Base-by-base conservation (phyloP, 306 rosid species). In the Cicer judaicum region DNA sequence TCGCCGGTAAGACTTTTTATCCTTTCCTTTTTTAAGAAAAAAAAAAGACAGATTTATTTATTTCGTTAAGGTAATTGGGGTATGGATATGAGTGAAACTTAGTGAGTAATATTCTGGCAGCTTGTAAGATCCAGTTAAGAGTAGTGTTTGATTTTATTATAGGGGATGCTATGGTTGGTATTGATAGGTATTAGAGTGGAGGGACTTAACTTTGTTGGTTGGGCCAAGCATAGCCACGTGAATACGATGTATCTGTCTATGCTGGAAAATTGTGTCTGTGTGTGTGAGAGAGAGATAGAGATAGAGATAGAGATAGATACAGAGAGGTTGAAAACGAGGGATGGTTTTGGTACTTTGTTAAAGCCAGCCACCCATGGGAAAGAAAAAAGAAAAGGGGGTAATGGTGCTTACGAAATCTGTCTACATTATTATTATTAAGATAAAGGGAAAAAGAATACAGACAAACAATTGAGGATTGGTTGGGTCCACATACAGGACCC, bases 171-270 rank as follows among this genome's bases (percentile, higher is more conserved):
- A 5, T 7, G 57, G 72, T 64, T 13, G 13, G 7, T 14, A 24
- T 24, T 11, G 15, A 15, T 39, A 63, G 49, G 40, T 6, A n/a
- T 5, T 6, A 4, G 13, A 68, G 8, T 5, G 67, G 41, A 39
- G 53, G 53, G 8, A 16, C 50, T 29, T 29, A 29, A 43, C 14
- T 68, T 77, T 76, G 78, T 79, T 81, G 44, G 74, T 38, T 52
- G 75, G 66, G 19, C 41, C 56, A 76, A 74, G 66, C 73, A 81
- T 77, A 79, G 66, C 82, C 91, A 85, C 86, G 87, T 84, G 94
- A 72, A 72, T 72, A 42, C 78, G 53, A 72, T 79, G 82, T 43
- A 53, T 70, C 65, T 78, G 70, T 8, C 34, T 38, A 36, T 36
- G 19, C 14, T 10, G n/a, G 44, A 18, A 64, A 50, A 24, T 29